A percentile compares a stretch with the other conserved stretches of the same genome.
Evolutionary conservation across 2,329 filamentous ascomycete genomes (phyloP).

Genomic region (Aspergillus arachidicola): DNA sequence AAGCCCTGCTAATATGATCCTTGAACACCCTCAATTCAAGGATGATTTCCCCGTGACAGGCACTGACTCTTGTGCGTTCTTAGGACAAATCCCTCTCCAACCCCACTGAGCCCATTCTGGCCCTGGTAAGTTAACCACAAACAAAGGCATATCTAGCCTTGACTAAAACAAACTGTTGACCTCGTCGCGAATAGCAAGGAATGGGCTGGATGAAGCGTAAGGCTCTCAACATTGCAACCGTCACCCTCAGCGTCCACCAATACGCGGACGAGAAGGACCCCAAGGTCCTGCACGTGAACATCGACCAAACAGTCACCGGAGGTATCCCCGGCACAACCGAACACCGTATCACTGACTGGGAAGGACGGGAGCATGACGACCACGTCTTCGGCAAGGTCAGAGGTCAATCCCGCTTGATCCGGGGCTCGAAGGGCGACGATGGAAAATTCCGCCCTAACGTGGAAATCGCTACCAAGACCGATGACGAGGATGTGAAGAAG

Average conservation of each 20-base stretch:
- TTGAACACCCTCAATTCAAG: too few species aligned
- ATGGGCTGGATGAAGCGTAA: slow-evolving; percentile 73
- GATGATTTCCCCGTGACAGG: not conserved
- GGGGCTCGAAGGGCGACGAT: slow-evolving; percentile 38
- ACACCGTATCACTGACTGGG: slow-evolving; percentile 59
- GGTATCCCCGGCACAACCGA: slow-evolving; percentile 69
- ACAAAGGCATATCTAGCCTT: not conserved
- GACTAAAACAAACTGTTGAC: slow-evolving; percentile 12
- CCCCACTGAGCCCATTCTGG: slow-evolving; percentile 67
- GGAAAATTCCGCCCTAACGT: slow-evolving; percentile 38
- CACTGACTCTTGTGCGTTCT: not conserved
- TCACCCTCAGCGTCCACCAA: slow-evolving; percentile 67
- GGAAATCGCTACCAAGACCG: slow-evolving; percentile 42
- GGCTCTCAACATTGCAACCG: slow-evolving; percentile 67
- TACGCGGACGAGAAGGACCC: slow-evolving; percentile 48
- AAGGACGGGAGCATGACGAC: slow-evolving; percentile 69
- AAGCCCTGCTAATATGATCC: not conserved
- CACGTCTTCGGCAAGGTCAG: slow-evolving; percentile 75
- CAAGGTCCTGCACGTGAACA: slow-evolving; percentile 64
- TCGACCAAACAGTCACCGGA: slow-evolving; percentile 71
- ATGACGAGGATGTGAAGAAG: slow-evolving; percentile 39
- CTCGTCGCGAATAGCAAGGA: slow-evolving; percentile 55
- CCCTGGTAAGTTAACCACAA: slow-evolving; percentile 49
- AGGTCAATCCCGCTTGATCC: slow-evolving; percentile 60
- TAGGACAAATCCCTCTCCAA: slow-evolving; percentile 78